Evolutionary conservation across 2,329 filamentous ascomycete species (phyloP).

Genomic region (Thielaviopsis populi): DNA sequence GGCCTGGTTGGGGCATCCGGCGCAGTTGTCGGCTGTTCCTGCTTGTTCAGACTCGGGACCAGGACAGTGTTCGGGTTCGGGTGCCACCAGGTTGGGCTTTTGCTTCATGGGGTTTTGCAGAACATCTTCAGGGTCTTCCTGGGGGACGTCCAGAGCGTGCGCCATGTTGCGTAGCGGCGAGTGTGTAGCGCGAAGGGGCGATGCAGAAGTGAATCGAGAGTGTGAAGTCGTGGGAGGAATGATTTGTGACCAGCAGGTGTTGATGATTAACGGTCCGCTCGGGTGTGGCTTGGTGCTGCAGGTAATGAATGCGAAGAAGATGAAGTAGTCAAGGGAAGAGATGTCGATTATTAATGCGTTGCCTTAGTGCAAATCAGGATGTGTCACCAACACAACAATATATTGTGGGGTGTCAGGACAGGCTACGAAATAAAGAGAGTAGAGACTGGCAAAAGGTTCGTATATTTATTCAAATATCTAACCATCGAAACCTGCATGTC

Average conservation of each 20-base stretch:
- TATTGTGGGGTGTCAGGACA: no score
- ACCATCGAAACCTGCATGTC: no score
- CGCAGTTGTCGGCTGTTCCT: conserved; percentile 67
- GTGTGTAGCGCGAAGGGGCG: no score
- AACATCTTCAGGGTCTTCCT: conserved; percentile 50
- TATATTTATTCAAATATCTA: not conserved
- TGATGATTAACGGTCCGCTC: not conserved
- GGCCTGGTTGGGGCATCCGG: conserved; percentile 85
- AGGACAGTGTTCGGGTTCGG: conserved; percentile 92
- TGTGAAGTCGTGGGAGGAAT: no score
- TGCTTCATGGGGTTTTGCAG: conserved; percentile 54
- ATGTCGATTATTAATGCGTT: conserved; percentile 11
- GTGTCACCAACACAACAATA: not conserved
- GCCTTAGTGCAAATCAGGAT: not conserved
- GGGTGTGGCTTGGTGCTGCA: not conserved
- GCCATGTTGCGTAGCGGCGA: conserved; percentile 44
- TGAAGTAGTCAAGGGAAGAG: not conserved
- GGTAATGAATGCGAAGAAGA: no score
- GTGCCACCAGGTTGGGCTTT: conserved; percentile 77
- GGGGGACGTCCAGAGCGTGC: conserved; percentile 52
- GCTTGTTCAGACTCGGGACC: conserved; percentile 67
- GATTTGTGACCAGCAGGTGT: not conserved
- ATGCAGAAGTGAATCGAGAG: no score
- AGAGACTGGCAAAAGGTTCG: not conserved
- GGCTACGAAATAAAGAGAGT: not conserved